phyloP scores from a whole-genome alignment of 176 grass and related monocot species.

The Musa itinerans region DNA sequence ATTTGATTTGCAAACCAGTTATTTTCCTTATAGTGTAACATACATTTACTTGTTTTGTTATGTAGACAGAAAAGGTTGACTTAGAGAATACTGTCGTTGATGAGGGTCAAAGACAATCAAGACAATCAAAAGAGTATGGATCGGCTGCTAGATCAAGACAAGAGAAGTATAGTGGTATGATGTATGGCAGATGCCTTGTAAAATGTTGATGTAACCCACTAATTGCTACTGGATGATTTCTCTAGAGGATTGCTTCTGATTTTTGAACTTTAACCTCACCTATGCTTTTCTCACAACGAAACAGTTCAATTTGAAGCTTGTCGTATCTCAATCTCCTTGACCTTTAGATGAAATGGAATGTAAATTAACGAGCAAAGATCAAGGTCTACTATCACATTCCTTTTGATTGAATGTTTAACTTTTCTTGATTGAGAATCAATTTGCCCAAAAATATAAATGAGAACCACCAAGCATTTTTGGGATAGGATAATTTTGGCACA shows the following conservation, averaged over 20 bases:
- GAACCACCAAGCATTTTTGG: too few species aligned
- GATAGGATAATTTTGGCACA: too few species aligned
- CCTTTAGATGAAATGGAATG: background rate
- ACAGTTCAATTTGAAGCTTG: background rate
- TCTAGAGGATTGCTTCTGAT: background rate
- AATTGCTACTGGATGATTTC: slow-evolving; percentile 3
- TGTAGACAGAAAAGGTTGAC: slow-evolving; percentile 99
- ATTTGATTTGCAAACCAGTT: background rate
- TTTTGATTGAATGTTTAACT: background rate
- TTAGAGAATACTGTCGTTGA: slow-evolving; percentile 99
- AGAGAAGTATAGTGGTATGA: slow-evolving; percentile 95
- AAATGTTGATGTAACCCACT: slow-evolving; percentile 9
- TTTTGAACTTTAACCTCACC: background rate
- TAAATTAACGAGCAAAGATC: background rate
- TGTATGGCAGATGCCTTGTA: slow-evolving; percentile 33
- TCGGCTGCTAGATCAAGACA: slow-evolving; percentile 71
- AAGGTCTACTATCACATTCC: background rate
- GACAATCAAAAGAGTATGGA: slow-evolving; percentile 82
- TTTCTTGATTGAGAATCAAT: too few species aligned
- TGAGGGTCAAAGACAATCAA: slow-evolving; percentile 93
- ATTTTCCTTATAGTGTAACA: slow-evolving; percentile 17
- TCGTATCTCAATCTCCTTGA: background rate
- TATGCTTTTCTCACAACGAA: background rate
- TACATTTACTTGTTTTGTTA: slow-evolving; percentile 33
- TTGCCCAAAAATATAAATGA: too few species aligned